These are phyloP conservation scores for Inonotus obliquus DNA, from an alignment of 1,284 basidiomycete species.

Conservation along the genomic window DNA sequence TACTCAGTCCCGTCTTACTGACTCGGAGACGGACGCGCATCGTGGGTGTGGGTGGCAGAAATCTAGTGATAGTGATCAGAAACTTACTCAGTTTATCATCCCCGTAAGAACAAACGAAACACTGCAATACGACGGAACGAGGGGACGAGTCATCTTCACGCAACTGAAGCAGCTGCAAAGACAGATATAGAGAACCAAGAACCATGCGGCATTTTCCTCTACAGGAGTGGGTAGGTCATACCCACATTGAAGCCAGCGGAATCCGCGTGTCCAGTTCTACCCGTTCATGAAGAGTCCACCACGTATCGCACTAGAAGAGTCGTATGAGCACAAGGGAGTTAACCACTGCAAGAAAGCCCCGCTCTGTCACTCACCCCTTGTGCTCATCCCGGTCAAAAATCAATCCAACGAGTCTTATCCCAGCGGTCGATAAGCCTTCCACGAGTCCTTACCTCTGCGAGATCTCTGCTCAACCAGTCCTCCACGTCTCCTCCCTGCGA, in stretches of 20 bases:
- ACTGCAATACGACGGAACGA: conserved; percentile 40
- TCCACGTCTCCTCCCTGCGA: too few relatives aligned
- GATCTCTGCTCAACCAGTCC: too few relatives aligned
- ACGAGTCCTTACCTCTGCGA: conserved; percentile 57
- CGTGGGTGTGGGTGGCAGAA: too few relatives aligned
- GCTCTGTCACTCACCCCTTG: conserved; percentile 30
- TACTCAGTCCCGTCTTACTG: too few relatives aligned
- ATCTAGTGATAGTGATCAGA: too few relatives aligned
- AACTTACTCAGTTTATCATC: not conserved
- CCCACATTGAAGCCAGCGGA: not conserved
- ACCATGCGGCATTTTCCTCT: conserved; percentile 53
- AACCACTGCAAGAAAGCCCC: conserved; percentile 72
- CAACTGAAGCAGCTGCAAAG: conserved; percentile 53
- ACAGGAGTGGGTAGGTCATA: conserved; percentile 54
- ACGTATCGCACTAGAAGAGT: conserved; percentile 65
- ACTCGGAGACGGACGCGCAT: too few relatives aligned
- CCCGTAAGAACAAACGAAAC: too few relatives aligned
- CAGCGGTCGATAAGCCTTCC: conserved; percentile 55
- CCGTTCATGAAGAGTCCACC: conserved; percentile 58
- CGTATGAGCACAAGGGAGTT: conserved; percentile 62
- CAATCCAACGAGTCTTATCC: conserved; percentile 67
- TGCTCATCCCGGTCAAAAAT: conserved; percentile 27
- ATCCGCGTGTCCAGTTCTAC: conserved; percentile 45
- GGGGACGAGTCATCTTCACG: conserved; percentile 47
- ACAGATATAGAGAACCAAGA: conserved; percentile 46